Evolutionary conservation across 352 stramenopile species (phyloP).

Genomic region (Phytopythium kandeliae): DNA sequence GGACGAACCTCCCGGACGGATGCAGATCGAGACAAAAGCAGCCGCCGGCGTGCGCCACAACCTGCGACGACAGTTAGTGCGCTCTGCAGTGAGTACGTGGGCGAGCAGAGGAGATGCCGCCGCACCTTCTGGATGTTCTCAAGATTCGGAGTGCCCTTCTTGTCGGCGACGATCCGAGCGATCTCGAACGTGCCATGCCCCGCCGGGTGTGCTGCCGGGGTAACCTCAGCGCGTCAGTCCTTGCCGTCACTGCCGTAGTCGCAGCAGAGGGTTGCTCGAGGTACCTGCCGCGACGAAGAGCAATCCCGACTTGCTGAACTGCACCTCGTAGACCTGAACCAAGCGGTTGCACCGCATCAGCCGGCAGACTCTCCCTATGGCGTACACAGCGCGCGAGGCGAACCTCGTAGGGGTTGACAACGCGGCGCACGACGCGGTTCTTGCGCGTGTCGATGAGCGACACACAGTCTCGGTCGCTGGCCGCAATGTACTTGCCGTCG

Average conservation of each 20-base stretch:
- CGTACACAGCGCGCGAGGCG: not conserved
- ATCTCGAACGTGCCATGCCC: conserved; percentile 82
- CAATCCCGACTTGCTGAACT: conserved; percentile 75
- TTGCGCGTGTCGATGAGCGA: conserved; percentile 82
- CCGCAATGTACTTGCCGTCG: conserved; percentile 79
- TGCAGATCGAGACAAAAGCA: conserved; percentile 79
- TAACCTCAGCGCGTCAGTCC: not conserved
- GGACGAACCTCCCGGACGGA: conserved; percentile 54
- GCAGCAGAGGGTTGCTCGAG: too few species aligned
- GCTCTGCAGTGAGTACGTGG: not conserved
- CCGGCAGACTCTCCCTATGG: not conserved
- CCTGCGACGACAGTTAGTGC: conserved; percentile 21
- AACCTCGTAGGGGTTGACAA: conserved; percentile 79
- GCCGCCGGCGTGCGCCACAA: conserved; percentile 72
- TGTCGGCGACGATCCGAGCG: conserved; percentile 69
- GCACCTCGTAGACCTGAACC: conserved; percentile 56
- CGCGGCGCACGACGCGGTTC: conserved; percentile 63
- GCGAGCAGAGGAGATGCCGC: too few species aligned
- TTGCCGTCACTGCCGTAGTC: not conserved
- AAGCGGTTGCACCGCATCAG: not conserved
- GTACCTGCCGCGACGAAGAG: conserved; percentile 70
- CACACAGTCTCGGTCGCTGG: conserved; percentile 67
- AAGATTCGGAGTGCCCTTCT: conserved; percentile 75
- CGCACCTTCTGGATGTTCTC: conserved; percentile 78
- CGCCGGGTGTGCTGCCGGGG: conserved; percentile 42